Evolutionary conservation across 306 rosid species (phyloP).

Genomic region (Acacia melanoxylon): DNA sequence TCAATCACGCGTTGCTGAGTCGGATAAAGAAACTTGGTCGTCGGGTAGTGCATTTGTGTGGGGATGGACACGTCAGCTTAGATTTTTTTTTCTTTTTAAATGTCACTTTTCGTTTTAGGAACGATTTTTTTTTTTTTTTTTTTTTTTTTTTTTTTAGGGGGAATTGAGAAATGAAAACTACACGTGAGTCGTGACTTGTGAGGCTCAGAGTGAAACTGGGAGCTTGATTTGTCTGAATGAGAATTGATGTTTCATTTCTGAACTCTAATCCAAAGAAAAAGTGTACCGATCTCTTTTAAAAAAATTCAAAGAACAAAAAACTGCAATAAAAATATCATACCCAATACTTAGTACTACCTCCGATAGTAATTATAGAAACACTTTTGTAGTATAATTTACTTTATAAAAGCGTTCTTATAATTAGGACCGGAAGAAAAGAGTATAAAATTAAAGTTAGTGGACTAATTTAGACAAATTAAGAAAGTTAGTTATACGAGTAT

Average conservation of each 20-base stretch:
- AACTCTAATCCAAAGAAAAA: not conserved
- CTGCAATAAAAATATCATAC: too few species aligned
- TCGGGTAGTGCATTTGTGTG: not conserved
- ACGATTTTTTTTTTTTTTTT: not conserved
- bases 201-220: not conserved
- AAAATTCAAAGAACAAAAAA: too few species aligned
- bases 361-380: too few species aligned
- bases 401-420: too few species aligned
- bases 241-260: not conserved
- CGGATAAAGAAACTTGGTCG: not conserved
- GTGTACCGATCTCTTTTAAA: not conserved
- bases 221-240: not conserved
- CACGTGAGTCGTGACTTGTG: not conserved
- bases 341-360: too few species aligned
- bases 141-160: accelerated
- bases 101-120: not conserved
- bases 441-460: too few species aligned
- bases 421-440: too few species aligned
- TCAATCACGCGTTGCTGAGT: constrained; percentile 35
- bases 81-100: not conserved
- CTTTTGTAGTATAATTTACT: too few species aligned
- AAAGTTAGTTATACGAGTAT: too few species aligned
- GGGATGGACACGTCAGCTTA: constrained; percentile 14
- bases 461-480: too few species aligned
- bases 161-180: not conserved